These are phyloP conservation scores for Ballota nigra DNA, from an alignment of 257 asterid species.

Conservation along the genomic window DNA sequence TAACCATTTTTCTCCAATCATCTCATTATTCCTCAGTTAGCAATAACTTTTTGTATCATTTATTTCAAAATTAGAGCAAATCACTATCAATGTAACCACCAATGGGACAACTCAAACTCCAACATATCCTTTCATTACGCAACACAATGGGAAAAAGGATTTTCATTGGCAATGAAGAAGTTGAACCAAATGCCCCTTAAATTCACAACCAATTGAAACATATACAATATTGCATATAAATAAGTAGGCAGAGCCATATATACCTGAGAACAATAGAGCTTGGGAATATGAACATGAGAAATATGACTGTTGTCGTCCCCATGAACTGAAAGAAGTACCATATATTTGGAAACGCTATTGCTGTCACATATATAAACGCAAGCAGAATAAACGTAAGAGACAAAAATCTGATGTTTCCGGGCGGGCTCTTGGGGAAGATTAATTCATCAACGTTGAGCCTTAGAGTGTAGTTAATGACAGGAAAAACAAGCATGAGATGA, in stretches of 20 bases:
- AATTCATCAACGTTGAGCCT: constrained; percentile 80
- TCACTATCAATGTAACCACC: no score
- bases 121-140: no score
- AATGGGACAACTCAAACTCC: no score
- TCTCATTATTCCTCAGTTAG: no score
- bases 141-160: no score
- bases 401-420: constrained; percentile 51
- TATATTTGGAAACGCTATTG: constrained; percentile 78
- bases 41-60: no score
- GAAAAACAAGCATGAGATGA: constrained; percentile 98
- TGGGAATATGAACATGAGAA: constrained; percentile 93
- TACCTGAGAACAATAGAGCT: constrained; percentile 88
- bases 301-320: constrained; percentile 93
- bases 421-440: constrained; percentile 62
- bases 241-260: not conserved
- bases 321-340: constrained; percentile 98
- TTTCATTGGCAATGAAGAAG: no score
- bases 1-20: no score
- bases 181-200: no score
- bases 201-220: not conserved
- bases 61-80: no score
- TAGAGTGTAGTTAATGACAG: constrained; percentile 90
- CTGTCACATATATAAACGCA: constrained; percentile 55
- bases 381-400: constrained; percentile 56
- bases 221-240: not conserved